Conservation (phyloP, 2,329 filamentous ascomycete species). For the Graphium sp. region DNA sequence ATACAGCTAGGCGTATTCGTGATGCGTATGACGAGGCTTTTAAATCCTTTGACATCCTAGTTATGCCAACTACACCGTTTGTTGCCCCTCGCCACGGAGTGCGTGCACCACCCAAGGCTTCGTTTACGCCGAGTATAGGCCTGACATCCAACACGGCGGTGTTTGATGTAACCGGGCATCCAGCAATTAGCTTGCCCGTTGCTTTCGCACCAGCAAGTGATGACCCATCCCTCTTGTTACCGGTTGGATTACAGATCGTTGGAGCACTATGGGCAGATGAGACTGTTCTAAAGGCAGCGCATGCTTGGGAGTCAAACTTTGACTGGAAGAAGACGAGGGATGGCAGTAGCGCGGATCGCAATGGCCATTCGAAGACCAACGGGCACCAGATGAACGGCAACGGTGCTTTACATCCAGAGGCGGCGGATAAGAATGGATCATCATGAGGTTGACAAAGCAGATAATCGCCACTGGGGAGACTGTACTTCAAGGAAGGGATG, state of each 20-base stretch:
- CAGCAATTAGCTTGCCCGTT: slow-evolving; percentile 32
- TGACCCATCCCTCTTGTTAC: slow-evolving; percentile 19
- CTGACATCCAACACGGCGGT: slow-evolving; percentile 36
- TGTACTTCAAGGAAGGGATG: too few species aligned
- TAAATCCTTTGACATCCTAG: slow-evolving; percentile 21
- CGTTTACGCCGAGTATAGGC: slow-evolving; percentile 32
- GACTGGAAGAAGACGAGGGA: slow-evolving; percentile 19
- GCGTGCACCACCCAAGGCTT: slow-evolving; percentile 20
- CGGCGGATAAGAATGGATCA: neutral
- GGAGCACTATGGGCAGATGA: slow-evolving; percentile 33
- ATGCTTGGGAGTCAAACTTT: slow-evolving; percentile 26
- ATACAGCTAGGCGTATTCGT: slow-evolving; percentile 25
- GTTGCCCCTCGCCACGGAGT: slow-evolving; percentile 24
- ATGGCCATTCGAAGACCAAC: slow-evolving; percentile 1
- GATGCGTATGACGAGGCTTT: slow-evolving; percentile 26
- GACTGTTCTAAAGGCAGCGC: slow-evolving; percentile 22
- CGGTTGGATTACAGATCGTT: slow-evolving; percentile 37
- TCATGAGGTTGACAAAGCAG: neutral
- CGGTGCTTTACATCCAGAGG: neutral
- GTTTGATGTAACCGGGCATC: slow-evolving; percentile 40
- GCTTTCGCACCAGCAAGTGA: slow-evolving; percentile 24
- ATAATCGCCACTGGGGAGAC: too few species aligned
- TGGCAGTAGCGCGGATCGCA: too few species aligned
- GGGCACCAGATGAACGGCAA: slow-evolving; percentile 1
- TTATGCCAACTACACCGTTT: slow-evolving; percentile 30